A percentile compares a stretch with the other conserved stretches of the same genome.
phyloP scores from a whole-genome alignment of 805 yeast species.

The Wickerhamia fluorescens region DNA sequence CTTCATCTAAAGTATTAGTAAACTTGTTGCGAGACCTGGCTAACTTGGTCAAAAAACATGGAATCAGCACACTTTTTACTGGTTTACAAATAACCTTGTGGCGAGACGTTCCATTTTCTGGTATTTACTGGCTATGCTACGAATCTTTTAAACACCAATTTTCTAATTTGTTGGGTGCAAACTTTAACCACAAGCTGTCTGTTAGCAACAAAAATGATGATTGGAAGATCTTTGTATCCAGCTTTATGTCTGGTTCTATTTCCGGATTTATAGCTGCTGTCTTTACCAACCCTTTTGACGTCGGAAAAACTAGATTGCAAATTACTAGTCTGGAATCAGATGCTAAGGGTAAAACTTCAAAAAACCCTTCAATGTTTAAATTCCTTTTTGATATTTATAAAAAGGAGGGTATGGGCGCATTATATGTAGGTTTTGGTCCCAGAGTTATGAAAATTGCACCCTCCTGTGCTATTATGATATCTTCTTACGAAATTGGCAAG shows the following conservation, averaged over 20 bases:
- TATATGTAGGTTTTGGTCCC: constrained; percentile 85
- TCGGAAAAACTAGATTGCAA: constrained; percentile 91
- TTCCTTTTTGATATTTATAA: constrained; percentile 56
- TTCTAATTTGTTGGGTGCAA: constrained; percentile 14
- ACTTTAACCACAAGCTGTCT: too few species aligned
- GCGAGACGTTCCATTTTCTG: constrained; percentile 97
- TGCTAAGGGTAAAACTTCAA: constrained; percentile 6
- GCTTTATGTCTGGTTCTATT: constrained; percentile 75
- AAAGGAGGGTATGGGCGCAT: constrained; percentile 72
- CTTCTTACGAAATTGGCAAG: constrained; percentile 88
- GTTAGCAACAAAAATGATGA: constrained; percentile 12
- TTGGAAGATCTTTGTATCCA: constrained; percentile 46
- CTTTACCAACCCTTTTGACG: constrained; percentile 91
- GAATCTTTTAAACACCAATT: constrained; percentile 40
- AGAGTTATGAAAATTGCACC: constrained; percentile 91
- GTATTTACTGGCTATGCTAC: constrained; percentile 87
- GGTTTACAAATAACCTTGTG: constrained; percentile 86
- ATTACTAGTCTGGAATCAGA: constrained; percentile 40
- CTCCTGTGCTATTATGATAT: constrained; percentile 96
- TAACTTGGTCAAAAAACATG: constrained; percentile 46
- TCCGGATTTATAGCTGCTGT: constrained; percentile 85
- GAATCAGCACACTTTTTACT: constrained; percentile 62
- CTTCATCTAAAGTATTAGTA: constrained; percentile 24
- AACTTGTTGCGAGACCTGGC: constrained; percentile 49
- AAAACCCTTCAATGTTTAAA: constrained; percentile 54